Conservation (phyloP, 1,284 basidiomycete species). For the Cutaneotrichosporon curvatum region DNA sequence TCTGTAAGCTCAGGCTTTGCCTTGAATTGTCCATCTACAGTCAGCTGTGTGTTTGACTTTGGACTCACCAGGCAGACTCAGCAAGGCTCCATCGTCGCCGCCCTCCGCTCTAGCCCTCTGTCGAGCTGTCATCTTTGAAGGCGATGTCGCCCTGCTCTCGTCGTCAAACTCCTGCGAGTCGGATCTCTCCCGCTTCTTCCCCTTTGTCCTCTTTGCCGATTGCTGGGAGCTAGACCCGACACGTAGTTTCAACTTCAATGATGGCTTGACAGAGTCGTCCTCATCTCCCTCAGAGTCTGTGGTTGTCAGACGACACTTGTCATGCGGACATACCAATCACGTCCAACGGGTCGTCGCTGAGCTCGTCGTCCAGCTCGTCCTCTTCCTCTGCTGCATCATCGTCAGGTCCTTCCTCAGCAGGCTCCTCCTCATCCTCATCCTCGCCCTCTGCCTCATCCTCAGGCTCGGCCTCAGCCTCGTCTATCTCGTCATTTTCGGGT, state of each 20-base stretch:
- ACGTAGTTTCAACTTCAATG: not conserved
- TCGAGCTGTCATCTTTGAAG: conserved; percentile 32
- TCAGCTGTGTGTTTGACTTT: not conserved
- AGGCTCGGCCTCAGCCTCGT: not conserved
- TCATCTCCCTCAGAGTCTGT: conserved; percentile 7
- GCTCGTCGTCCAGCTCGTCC: conserved; percentile 7
- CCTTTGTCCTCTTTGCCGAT: conserved; percentile 5
- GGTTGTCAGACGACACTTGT: too few relatives aligned
- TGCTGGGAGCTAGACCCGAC: not conserved
- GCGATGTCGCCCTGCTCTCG: conserved; percentile 11
- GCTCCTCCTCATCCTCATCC: not conserved
- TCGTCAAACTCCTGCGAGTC: conserved; percentile 1
- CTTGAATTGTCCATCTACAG: conserved; percentile 54
- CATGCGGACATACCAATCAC: not conserved
- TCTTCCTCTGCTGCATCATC: conserved; percentile 13
- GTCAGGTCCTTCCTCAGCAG: conserved; percentile 9
- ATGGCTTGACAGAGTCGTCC: conserved; percentile 11
- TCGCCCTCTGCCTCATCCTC: not conserved
- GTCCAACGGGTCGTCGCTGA: not conserved
- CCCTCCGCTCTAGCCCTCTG: conserved; percentile 27
- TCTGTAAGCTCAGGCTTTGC: conserved; percentile 62
- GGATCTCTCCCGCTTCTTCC: conserved; percentile 4
- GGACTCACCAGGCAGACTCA: conserved; percentile 27
- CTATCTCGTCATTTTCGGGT: too few relatives aligned
- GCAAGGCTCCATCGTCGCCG: conserved; percentile 23